Evolutionary conservation across 768 basidiomycete genomes (phyloP).

Genomic region (Termitomyces sp.): DNA sequence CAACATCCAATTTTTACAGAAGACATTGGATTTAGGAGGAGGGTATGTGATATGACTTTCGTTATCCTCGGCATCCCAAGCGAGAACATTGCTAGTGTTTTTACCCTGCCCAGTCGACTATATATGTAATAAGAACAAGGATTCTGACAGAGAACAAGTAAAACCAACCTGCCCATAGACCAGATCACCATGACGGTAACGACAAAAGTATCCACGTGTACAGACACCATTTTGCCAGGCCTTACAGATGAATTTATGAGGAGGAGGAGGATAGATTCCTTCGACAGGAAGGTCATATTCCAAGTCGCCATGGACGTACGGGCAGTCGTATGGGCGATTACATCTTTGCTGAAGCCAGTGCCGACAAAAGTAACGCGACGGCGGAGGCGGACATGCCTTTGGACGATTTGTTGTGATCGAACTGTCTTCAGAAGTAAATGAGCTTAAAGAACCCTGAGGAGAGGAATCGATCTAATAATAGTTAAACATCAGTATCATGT

Average conservation of each 20-base stretch:
- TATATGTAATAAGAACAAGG: neutral
- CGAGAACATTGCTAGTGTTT: neutral
- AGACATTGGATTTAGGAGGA: conserved; percentile 6
- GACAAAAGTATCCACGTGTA: conserved; percentile 6
- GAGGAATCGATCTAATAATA: conserved; percentile 2
- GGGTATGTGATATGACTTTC: neutral
- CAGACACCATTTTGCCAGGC: neutral
- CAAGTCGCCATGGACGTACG: conserved; percentile 11
- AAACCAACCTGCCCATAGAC: conserved; percentile 5
- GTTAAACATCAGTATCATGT: neutral
- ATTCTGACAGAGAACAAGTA: neutral
- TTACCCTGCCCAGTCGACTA: neutral
- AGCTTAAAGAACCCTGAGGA: conserved; percentile 5
- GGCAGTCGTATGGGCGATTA: conserved; percentile 15
- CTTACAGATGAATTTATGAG: neutral
- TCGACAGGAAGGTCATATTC: conserved; percentile 11
- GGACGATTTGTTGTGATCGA: neutral
- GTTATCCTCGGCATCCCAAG: neutral
- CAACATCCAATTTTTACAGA: conserved; percentile 11
- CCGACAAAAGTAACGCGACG: conserved; percentile 5
- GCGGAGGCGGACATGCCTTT: conserved; percentile 7
- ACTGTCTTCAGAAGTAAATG: conserved; percentile 4
- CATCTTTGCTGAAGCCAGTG: conserved; percentile 19
- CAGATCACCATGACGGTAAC: conserved; percentile 5
- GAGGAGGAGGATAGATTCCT: conserved; percentile 6